Evolutionary conservation across 495 filamentous ascomycete species (phyloP).

Genomic region (Lophiostoma macrostomum): DNA sequence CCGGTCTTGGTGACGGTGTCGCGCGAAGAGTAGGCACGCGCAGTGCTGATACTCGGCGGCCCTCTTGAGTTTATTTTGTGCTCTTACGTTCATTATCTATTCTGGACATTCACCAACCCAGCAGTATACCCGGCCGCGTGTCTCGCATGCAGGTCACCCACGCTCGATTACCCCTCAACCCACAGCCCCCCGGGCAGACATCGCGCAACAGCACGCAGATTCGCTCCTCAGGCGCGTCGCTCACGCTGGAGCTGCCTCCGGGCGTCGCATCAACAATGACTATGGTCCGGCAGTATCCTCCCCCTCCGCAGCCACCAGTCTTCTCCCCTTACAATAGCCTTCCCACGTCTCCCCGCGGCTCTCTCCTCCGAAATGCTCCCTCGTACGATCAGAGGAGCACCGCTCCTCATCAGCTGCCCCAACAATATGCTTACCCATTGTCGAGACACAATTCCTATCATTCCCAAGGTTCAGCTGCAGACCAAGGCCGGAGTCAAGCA

Average conservation of each 20-base stretch:
- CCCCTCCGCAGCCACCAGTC: conserved; percentile 22
- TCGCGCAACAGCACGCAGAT: no score
- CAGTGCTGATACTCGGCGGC: background rate
- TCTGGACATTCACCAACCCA: conserved; percentile 1
- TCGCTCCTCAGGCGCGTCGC: no score
- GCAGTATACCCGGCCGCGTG: no score
- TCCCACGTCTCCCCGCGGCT: conserved; percentile 15
- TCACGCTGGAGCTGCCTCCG: background rate
- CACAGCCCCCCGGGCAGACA: background rate
- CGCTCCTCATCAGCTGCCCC: conserved; percentile 31
- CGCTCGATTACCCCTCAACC: background rate
- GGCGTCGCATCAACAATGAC: conserved; percentile 19
- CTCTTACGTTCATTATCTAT: no score
- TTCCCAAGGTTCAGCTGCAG: conserved; percentile 10
- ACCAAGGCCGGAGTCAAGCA: conserved; percentile 31
- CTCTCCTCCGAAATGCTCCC: conserved; percentile 20
- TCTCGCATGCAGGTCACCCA: no score
- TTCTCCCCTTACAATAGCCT: conserved; percentile 11
- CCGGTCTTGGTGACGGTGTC: conserved; percentile 34
- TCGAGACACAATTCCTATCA: conserved; percentile 31
- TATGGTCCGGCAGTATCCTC: conserved; percentile 33
- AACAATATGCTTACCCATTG: conserved; percentile 44
- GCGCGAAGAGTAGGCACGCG: conserved; percentile 14
- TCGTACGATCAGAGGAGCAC: conserved; percentile 24
- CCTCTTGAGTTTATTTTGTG: background rate